These are phyloP conservation scores for Chalciporus sp. DNA, from an alignment of 1,284 basidiomycete genomes.

Conservation along the genomic window DNA sequence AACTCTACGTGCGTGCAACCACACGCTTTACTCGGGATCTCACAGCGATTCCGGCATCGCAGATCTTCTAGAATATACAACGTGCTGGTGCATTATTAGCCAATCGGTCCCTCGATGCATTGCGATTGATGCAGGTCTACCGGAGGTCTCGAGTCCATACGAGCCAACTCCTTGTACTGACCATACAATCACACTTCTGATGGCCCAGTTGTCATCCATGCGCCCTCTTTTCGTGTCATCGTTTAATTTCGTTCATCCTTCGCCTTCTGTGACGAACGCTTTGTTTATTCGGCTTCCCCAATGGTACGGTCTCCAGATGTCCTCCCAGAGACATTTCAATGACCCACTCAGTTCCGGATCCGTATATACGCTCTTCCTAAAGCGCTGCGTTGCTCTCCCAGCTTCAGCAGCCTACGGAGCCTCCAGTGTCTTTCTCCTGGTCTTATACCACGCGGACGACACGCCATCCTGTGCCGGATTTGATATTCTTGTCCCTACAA, in stretches of 20 bases:
- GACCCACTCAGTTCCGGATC: conserved; percentile 33
- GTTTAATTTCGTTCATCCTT: conserved; percentile 31
- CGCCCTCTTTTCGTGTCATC: conserved; percentile 32
- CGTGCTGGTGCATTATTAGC: conserved; percentile 25
- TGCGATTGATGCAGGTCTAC: conserved; percentile 20
- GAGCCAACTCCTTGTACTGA: conserved; percentile 20
- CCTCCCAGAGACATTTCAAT: conserved; percentile 25
- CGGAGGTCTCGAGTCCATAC: conserved; percentile 19
- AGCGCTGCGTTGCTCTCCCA: conserved; percentile 17
- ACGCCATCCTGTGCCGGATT: conserved; percentile 36
- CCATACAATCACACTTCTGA: conserved; percentile 29
- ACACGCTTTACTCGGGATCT: conserved; percentile 22
- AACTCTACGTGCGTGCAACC: conserved; percentile 15
- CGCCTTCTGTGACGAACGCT: conserved; percentile 32
- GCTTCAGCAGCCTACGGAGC: conserved; percentile 21
- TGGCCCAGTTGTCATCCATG: conserved; percentile 20
- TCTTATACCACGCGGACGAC: conserved; percentile 30
- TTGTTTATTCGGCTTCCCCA: conserved; percentile 31
- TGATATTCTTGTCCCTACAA: conserved; percentile 29
- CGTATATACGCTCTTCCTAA: conserved; percentile 28
- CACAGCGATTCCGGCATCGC: conserved; percentile 19
- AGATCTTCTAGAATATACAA: conserved; percentile 26
- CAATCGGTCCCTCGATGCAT: conserved; percentile 18
- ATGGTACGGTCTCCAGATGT: conserved; percentile 30
- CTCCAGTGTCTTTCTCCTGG: conserved; percentile 11